Percentiles rank a stretch among this genome's conserved stretches.
phyloP scores from a whole-genome alignment of 2,329 filamentous ascomycete genomes.

The Raffaelea ambrosiae region DNA sequence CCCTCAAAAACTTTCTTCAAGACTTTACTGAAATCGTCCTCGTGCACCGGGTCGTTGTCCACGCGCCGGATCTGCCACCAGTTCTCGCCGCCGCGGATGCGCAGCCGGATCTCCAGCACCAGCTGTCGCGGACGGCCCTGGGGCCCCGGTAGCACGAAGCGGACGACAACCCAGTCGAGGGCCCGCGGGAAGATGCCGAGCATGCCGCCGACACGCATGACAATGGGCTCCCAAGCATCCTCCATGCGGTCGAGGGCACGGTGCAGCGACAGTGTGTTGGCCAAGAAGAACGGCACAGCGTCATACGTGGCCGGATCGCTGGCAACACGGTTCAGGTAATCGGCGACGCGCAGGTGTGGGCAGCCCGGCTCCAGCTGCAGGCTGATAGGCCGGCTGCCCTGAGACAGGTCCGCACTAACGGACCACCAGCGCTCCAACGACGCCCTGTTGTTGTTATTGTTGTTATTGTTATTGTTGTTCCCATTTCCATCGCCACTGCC shows the following conservation, averaged over 20 bases:
- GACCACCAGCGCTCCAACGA: slow-evolving; percentile 28
- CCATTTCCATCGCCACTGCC: slow-evolving; percentile 2
- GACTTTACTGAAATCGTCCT: slow-evolving; percentile 26
- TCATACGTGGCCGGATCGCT: slow-evolving; percentile 46
- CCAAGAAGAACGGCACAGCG: slow-evolving; percentile 45
- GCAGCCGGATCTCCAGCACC: slow-evolving; percentile 44
- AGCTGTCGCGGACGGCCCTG: slow-evolving; percentile 25
- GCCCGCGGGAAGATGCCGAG: slow-evolving; percentile 44
- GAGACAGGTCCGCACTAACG: slow-evolving; percentile 50
- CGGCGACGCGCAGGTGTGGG: slow-evolving; percentile 57
- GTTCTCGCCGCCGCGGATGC: slow-evolving; percentile 34
- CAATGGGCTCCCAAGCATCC: slow-evolving; percentile 36
- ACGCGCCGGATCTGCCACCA: slow-evolving; percentile 43
- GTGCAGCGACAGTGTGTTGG: slow-evolving; percentile 56
- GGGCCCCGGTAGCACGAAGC: slow-evolving; percentile 35
- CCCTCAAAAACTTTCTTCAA: slow-evolving; percentile 37
- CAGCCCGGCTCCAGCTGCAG: slow-evolving; percentile 54
- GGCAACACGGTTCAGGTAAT: slow-evolving; percentile 48
- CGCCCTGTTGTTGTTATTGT: background rate
- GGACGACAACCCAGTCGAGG: slow-evolving; percentile 49
- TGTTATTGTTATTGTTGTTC: background rate
- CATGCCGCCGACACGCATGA: slow-evolving; percentile 32
- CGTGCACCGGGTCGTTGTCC: slow-evolving; percentile 16
- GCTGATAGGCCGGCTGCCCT: slow-evolving; percentile 36
- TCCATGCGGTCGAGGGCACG: slow-evolving; percentile 54